phyloP scores from a whole-genome alignment of 2,329 filamentous ascomycete genomes.

The Cordyceps farinosa region DNA sequence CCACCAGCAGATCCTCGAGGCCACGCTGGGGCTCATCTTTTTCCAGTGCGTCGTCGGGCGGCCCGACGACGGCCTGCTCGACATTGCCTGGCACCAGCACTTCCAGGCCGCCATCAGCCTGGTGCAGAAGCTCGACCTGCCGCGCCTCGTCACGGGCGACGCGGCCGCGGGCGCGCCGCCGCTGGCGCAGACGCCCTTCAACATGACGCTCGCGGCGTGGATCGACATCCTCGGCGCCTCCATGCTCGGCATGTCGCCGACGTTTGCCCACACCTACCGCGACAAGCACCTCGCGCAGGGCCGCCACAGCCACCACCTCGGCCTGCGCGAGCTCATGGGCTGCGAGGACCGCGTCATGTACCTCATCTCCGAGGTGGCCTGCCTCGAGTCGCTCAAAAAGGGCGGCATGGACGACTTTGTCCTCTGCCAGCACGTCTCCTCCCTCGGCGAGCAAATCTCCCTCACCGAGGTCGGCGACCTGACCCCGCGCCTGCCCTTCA shows the following conservation, averaged over 20 bases:
- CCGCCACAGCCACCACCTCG: slow-evolving; percentile 56
- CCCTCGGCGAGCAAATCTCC: slow-evolving; percentile 83
- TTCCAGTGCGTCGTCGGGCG: slow-evolving; percentile 91
- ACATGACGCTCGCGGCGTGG: slow-evolving; percentile 92
- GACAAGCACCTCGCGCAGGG: slow-evolving; percentile 77
- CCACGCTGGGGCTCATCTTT: slow-evolving; percentile 91
- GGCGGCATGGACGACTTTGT: slow-evolving; percentile 81
- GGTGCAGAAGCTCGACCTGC: slow-evolving; percentile 79
- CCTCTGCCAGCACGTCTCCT: slow-evolving; percentile 83
- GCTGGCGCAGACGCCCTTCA: slow-evolving; percentile 69
- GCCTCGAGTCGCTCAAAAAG: slow-evolving; percentile 82
- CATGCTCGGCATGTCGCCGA: slow-evolving; percentile 80
- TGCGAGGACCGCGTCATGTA: slow-evolving; percentile 98
- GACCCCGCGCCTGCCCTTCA: slow-evolving; percentile 56
- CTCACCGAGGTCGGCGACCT: slow-evolving; percentile 67
- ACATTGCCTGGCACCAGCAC: slow-evolving; percentile 96
- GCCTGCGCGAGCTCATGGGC: slow-evolving; percentile 90
- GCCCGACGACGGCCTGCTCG: slow-evolving; percentile 76
- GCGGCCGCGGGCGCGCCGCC: slow-evolving; percentile 45
- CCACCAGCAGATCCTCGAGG: slow-evolving; percentile 85
- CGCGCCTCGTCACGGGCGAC: slow-evolving; percentile 57
- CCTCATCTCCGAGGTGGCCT: slow-evolving; percentile 94
- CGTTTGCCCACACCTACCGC: slow-evolving; percentile 92
- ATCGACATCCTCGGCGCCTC: slow-evolving; percentile 95
- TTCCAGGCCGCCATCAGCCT: slow-evolving; percentile 87